These are phyloP conservation scores for Neobulgaria alba DNA, from an alignment of 2,329 filamentous ascomycete species.

Conservation along the genomic window DNA sequence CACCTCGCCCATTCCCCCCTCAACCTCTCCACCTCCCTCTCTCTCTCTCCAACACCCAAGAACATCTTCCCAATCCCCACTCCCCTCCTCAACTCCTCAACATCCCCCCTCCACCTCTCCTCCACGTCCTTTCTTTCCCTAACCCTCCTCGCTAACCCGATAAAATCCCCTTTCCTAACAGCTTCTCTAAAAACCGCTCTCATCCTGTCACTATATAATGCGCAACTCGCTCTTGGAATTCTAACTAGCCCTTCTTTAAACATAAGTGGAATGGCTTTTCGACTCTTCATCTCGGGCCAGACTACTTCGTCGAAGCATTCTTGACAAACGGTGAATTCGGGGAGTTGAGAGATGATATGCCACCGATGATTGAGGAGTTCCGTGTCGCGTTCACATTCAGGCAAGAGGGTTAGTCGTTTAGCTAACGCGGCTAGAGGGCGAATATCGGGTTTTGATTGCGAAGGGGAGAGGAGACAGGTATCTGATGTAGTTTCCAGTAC, in stretches of 20 bases:
- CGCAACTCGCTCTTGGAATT: conserved; percentile 52
- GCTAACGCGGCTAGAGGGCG: conserved; percentile 21
- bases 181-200: conserved; percentile 61
- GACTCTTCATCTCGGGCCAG: conserved; percentile 52
- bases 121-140: conserved; percentile 41
- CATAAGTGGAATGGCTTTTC: conserved; percentile 50
- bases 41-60: too few relatives aligned
- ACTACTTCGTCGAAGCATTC: conserved; percentile 79
- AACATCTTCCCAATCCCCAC: conserved; percentile 4
- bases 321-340: conserved; percentile 74
- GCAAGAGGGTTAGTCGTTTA: conserved; percentile 14
- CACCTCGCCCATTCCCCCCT: conserved; percentile 42
- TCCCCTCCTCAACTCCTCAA: conserved; percentile 16
- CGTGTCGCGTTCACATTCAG: conserved; percentile 30
- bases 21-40: conserved; percentile 38
- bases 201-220: conserved; percentile 77
- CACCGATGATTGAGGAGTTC: conserved; percentile 55
- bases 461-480: conserved; percentile 12
- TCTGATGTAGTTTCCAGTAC: conserved; percentile 50
- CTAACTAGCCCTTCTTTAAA: conserved; percentile 56
- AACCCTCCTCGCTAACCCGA: conserved; percentile 49
- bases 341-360: conserved; percentile 69
- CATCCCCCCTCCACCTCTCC: conserved; percentile 16
- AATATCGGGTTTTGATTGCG: conserved; percentile 31
- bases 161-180: conserved; percentile 57